These are phyloP conservation scores for Rhodotorula kratochvilovae DNA, from an alignment of 768 basidiomycete genomes.

Conservation along the genomic window DNA sequence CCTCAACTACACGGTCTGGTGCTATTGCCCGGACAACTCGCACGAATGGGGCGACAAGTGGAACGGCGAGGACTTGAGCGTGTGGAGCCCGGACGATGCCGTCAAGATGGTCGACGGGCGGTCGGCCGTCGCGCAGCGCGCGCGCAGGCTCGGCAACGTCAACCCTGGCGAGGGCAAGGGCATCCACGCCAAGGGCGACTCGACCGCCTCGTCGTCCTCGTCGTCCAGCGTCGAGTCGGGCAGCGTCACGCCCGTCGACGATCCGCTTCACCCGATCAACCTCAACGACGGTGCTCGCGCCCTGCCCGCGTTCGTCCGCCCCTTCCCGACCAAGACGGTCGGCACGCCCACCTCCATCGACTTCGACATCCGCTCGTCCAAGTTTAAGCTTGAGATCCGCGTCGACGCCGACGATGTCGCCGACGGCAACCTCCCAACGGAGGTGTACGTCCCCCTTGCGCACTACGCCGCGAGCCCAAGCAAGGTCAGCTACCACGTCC, in stretches of 20 bases:
- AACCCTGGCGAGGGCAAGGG: not conserved
- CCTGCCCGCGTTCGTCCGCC: slow-evolving; percentile 74
- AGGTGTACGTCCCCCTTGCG: slow-evolving; percentile 83
- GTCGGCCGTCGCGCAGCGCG: not conserved
- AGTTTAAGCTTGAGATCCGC: slow-evolving; percentile 64
- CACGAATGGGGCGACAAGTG: slow-evolving; percentile 93
- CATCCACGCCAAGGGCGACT: not conserved
- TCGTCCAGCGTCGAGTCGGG: not conserved
- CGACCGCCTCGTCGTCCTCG: not conserved
- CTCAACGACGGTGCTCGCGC: slow-evolving; percentile 82
- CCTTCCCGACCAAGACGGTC: slow-evolving; percentile 71
- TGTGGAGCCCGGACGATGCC: slow-evolving; percentile 74
- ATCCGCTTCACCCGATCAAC: slow-evolving; percentile 40
- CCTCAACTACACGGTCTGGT: slow-evolving; percentile 51
- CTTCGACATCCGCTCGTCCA: slow-evolving; percentile 69
- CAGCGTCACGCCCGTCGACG: slow-evolving; percentile 6
- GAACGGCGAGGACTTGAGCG: slow-evolving; percentile 90
- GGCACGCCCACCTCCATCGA: slow-evolving; percentile 63
- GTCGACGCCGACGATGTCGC: slow-evolving; percentile 61
- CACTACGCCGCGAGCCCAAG: slow-evolving; percentile 63
- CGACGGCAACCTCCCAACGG: slow-evolving; percentile 59
- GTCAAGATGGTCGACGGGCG: slow-evolving; percentile 12
- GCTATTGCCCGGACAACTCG: slow-evolving; percentile 58
- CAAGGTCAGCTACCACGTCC: slow-evolving; percentile 21
- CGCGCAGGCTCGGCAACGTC: slow-evolving; percentile 2